Conservation (phyloP, 345 rosid genomes). For the Murraya koenigii region DNA sequence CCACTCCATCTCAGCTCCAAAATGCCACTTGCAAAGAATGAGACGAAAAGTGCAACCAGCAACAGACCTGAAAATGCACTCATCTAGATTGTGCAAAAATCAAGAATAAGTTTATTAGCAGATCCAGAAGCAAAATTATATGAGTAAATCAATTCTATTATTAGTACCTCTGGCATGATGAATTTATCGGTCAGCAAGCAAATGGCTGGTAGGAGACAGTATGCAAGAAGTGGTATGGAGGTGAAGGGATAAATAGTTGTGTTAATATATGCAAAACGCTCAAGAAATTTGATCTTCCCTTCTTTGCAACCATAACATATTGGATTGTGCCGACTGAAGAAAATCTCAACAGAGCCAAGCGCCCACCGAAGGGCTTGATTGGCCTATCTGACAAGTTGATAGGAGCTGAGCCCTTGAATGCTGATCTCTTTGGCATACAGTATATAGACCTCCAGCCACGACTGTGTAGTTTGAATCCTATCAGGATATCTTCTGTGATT, state of each 20-base stretch:
- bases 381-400: slow-evolving; percentile 89
- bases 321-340: slow-evolving; percentile 91
- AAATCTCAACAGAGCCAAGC: slow-evolving; percentile 97
- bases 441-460: slow-evolving; percentile 97
- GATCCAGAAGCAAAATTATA: background rate
- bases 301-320: slow-evolving; percentile 81
- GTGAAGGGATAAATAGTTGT: slow-evolving; percentile 97
- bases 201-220: slow-evolving; percentile 89
- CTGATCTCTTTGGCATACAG: slow-evolving; percentile 88
- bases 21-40: slow-evolving; percentile 82
- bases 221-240: slow-evolving; percentile 81
- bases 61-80: slow-evolving; percentile 89
- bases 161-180: slow-evolving; percentile 86
- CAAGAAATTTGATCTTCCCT: slow-evolving; percentile 91
- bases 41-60: slow-evolving; percentile 79
- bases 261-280: slow-evolving; percentile 82
- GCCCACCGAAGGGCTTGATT: slow-evolving; percentile 98
- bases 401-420: slow-evolving; percentile 97
- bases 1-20: slow-evolving; percentile 97
- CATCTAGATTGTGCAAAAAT: slow-evolving; percentile 44
- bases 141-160: background rate
- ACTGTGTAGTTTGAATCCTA: slow-evolving; percentile 97
- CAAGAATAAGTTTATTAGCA: background rate
- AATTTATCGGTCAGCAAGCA: slow-evolving; percentile 97
- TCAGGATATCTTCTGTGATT: slow-evolving; percentile 91